Base-by-base conservation (phyloP, 768 basidiomycete genomes). In the Suillus weaverae region DNA sequence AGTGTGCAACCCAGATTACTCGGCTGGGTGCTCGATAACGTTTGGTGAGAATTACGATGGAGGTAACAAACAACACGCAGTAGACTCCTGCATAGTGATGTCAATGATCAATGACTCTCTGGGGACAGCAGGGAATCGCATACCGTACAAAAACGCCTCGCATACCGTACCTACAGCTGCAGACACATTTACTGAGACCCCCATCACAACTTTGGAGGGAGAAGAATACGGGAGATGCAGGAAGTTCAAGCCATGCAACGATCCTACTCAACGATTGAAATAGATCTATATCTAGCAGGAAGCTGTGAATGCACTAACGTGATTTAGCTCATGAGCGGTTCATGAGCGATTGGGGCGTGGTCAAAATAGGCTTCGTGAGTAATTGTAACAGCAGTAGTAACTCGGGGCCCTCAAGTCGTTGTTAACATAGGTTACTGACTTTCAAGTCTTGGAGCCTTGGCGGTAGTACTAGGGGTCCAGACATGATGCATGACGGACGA, bases 61-160 rank as follows among this genome's bases (percentile, higher is more conserved):
- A 68, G 30, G 63, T 39, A 18, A 66, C 33, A 60, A 72, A 70
- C 11, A 73, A 32, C 20, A 70, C 50, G 56, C 33, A 57, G 63
- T 62, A 33, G 64, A 69, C 70, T 38, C 30, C 56, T 50, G 50
- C 30, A 13, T 14, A 44, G 57, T 54, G 22, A 14, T 61, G 30
- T 32, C 16, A 43, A 22, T 57, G 8, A 51, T 46, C 43, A 26
- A 10, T 26, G 30, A 22, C 26, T 26, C 26, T 46, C 8, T 13
- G 32, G 20, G 26, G 11, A 36, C 18, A 36, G 5, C n/a, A 30
- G 18, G 10, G 22, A 46, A 22, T 44, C 7, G 41, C 71, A 39
- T 14, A 75, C 74, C 73, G 54, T 71, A 75, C 8, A 74, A 56
- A 32, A 73, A 53, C 4, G 69, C 68, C 60, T 75, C 74, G 54